Evolutionary conservation across 2,329 filamentous ascomycete species (phyloP), one percentile per base, ranked within the genome.

Genomic region (Coccinonectria pachysandricola): DNA sequence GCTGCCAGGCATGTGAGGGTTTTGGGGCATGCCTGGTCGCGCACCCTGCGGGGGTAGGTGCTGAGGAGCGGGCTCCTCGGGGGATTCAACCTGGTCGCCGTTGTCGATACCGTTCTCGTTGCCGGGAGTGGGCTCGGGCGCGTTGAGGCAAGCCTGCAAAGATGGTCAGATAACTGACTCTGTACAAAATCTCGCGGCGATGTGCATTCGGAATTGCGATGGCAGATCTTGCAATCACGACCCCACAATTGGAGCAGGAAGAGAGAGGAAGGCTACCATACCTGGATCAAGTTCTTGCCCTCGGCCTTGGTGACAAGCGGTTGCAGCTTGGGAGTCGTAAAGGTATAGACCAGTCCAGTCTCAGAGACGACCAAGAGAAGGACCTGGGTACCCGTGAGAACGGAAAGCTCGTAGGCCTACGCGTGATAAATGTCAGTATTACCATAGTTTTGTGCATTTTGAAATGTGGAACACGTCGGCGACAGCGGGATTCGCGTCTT

Each of bases 281-380:
- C 91, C 77, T 98, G 91, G 45, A 98, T 96, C 41, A 98, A 67
- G 57, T 98, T 98, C 74, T 98, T 98, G 64, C 91, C 91, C 62
- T 96, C 91, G 11, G 91, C 81, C 67, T 96, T 96, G 38, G 91
- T 98, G 45, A 96, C 91, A 28, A 98, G 75, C 37, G 91, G 91
- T 63, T 96, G 91, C 30, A 98, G 76, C 68, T 98, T 98, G 12
- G 91, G 91, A 10, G 91, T 98, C 23, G 88, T 96, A 58, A 96
- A 96, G 34, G 88, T 96, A 62, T 96, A 96, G 48, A 96, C 88
- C 17, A 96, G 75, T 42, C 88, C 88, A 13, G 88, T 96, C 65
- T 96, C 88, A 22, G 88, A 96, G 39, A 96, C 88, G 48, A 96
- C 88, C 28, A 98, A 77, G 19, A 98, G 74, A 16, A 98, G 71